Percentiles rank a stretch among this genome's conserved stretches.
These are phyloP conservation scores for Neofusicoccum sp. DNA, from an alignment of 2,329 filamentous ascomycete genomes.

Conservation along the genomic window DNA sequence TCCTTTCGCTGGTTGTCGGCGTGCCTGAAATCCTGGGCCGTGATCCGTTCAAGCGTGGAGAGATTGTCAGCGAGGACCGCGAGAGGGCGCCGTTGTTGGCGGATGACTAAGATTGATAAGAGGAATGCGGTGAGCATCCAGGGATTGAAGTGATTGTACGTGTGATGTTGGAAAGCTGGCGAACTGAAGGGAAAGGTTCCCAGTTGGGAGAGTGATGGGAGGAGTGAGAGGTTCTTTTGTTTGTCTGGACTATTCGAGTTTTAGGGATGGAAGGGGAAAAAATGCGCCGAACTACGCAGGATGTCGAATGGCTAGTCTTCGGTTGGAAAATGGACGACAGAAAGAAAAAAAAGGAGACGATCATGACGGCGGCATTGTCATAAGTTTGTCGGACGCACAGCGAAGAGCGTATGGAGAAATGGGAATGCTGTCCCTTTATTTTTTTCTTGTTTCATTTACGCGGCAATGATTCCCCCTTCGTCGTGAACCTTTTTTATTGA, in stretches of 20 bases:
- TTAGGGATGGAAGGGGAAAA: too few species aligned
- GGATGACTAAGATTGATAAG: constrained; percentile 30
- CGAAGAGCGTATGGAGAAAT: background rate
- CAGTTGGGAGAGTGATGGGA: too few species aligned
- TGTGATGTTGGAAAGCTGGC: too few species aligned
- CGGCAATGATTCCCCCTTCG: constrained; percentile 7
- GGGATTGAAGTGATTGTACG: background rate
- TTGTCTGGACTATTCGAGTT: too few species aligned
- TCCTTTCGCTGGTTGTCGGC: constrained; percentile 64
- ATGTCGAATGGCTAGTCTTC: too few species aligned
- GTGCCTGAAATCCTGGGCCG: constrained; percentile 63
- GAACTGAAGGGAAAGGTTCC: too few species aligned
- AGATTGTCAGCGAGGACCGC: constrained; percentile 48
- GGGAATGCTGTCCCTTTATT: too few species aligned
- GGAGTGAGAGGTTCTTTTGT: too few species aligned
- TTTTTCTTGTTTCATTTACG: background rate
- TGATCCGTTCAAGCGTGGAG: constrained; percentile 51
- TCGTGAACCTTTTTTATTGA: background rate
- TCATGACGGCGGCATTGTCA: background rate
- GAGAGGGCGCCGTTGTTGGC: constrained; percentile 56
- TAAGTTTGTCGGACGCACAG: background rate
- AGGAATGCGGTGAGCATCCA: background rate
- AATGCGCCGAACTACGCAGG: too few species aligned
- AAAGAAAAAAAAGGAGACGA: background rate
- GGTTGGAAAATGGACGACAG: background rate